Conservation (phyloP, 139 green algal genomes). For the Eudorina sp. region DNA sequence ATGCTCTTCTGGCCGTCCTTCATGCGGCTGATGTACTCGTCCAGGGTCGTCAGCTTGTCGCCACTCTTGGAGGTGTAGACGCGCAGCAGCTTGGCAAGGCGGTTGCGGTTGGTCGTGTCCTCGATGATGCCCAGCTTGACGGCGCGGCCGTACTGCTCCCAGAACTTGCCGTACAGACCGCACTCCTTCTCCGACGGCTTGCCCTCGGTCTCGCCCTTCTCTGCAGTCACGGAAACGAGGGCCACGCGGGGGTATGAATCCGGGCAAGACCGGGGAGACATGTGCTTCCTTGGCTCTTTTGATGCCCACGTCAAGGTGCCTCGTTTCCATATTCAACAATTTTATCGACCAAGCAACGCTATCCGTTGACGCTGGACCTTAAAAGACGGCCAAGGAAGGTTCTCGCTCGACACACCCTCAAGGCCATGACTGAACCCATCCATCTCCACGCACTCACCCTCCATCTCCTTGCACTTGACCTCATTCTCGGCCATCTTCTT, state of each 20-base stretch:
- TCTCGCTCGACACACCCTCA: too few relatives aligned
- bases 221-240: neutral
- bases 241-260: too few relatives aligned
- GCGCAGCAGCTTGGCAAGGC: constrained; percentile 85
- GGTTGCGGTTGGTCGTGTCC: constrained; percentile 89
- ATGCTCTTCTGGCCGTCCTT: constrained; percentile 96
- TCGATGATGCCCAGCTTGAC: constrained; percentile 99
- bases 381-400: too few relatives aligned
- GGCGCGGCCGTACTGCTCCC: constrained; percentile 88
- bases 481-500: constrained; percentile 91
- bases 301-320: too few relatives aligned
- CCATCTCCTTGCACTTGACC: constrained; percentile 62
- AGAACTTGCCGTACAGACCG: constrained; percentile 92
- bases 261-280: too few relatives aligned
- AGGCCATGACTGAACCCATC: too few relatives aligned
- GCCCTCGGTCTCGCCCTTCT: constrained; percentile 61
- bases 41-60: constrained; percentile 84
- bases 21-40: constrained; percentile 94
- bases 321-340: too few relatives aligned
- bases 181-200: constrained; percentile 61
- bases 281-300: too few relatives aligned
- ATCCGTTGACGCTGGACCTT: too few relatives aligned
- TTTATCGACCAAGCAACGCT: too few relatives aligned
- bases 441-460: constrained; percentile 55
- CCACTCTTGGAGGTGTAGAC: constrained; percentile 84